Evolutionary conservation across 1,284 basidiomycete species (phyloP), one percentile per base, ranked within the genome.

Genomic region (Puccinia triticina): DNA sequence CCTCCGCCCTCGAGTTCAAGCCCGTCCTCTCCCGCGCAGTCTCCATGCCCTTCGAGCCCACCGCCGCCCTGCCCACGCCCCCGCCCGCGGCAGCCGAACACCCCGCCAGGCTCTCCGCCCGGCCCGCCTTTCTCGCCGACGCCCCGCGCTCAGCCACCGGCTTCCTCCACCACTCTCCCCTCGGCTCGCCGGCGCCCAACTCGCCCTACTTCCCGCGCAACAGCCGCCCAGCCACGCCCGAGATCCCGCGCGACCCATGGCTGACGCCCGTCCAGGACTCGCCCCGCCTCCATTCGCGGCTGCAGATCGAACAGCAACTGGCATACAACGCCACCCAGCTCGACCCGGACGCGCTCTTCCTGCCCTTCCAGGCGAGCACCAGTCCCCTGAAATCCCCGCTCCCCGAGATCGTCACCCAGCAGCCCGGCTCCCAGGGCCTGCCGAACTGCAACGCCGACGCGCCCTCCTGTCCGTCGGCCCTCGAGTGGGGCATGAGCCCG

Each of bases 171-270:
- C 67, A 26, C n/a, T n/a, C 50, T 16, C 57, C 40, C 4, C 48
- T 23, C 18, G 12, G 14, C 50, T 43, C 59, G 26, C 61, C 40
- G 2, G 32, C 43, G 14, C 0, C 48, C 18, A 50, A 50, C 48
- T 50, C 48, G 5, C 48, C 34, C 37, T 40, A 43, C 64, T 43
- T 40, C 16, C 64, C 64, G 23, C 37, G 18, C 2, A 40, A 43
- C 64, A 67, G 61, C 69, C 26, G 29, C n/a, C 46, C 64, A 1
- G 21, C 48, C 11, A 50, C 64, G 4, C 64, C 64, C 5, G 21
- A 34, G 14, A 78, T 78, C 12, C 77, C 77, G 14, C 18, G 77
- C 21, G 77, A 78, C n/a, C 77, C 77, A 32, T 78, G 77, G 77
- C 55, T 74, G 18, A 0, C 23, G 12, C 43, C 18, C 32, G 4